Conservation (phyloP, 73 alveolate genomes). For the Paramecium caudatum region DNA sequence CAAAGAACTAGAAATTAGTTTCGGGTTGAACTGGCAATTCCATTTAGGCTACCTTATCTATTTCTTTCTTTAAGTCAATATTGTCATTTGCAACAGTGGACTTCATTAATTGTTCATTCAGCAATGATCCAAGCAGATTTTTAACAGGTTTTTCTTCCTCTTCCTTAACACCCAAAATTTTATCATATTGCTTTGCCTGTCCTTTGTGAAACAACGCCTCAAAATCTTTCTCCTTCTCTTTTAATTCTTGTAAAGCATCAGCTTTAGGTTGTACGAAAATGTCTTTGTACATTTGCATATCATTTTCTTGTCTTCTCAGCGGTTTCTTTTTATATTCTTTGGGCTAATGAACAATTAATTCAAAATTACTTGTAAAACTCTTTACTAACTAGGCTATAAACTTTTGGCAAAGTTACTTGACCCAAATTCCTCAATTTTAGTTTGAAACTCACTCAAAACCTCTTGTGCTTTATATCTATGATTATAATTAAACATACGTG, state of each 20-base stretch:
- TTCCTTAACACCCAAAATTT: slow-evolving; percentile 63
- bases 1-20: slow-evolving; percentile 85
- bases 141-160: slow-evolving; percentile 66
- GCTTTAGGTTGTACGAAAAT: slow-evolving; percentile 76
- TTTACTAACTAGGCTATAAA: slow-evolving; percentile 43
- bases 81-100: slow-evolving; percentile 25
- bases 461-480: slow-evolving; percentile 67
- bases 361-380: slow-evolving; percentile 23
- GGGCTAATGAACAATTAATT: slow-evolving; percentile 48
- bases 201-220: slow-evolving; percentile 75
- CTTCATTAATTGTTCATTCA: slow-evolving; percentile 55
- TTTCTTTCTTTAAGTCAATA: slow-evolving; percentile 57
- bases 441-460: slow-evolving; percentile 65
- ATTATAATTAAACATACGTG: not conserved
- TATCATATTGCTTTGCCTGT: slow-evolving; percentile 70
- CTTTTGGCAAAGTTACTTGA: slow-evolving; percentile 24
- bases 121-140: slow-evolving; percentile 23
- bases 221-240: slow-evolving; percentile 77
- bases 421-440: slow-evolving; percentile 52
- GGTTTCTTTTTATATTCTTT: slow-evolving; percentile 75
- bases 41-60: slow-evolving; percentile 53
- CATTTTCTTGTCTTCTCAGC: slow-evolving; percentile 73
- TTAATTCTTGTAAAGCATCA: slow-evolving; percentile 65
- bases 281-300: slow-evolving; percentile 73
- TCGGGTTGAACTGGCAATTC: slow-evolving; percentile 63